These are phyloP conservation scores for Cardamine chenopodiifolia DNA, from an alignment of 345 rosid genomes.

Conservation along the genomic window DNA sequence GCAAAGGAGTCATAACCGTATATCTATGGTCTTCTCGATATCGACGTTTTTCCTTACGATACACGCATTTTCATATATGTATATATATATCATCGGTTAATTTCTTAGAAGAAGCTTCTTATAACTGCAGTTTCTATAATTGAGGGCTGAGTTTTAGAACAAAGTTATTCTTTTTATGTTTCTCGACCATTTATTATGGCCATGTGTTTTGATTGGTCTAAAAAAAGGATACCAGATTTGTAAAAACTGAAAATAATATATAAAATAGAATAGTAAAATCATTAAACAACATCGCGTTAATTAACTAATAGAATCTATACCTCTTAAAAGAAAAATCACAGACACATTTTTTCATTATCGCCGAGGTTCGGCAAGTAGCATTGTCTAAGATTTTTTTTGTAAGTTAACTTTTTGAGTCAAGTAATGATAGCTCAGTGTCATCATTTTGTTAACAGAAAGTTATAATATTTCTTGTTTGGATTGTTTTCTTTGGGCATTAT, in stretches of 20 bases:
- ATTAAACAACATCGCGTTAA: background rate
- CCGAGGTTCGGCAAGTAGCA: background rate
- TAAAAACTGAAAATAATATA: background rate
- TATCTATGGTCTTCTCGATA: conserved; percentile 31
- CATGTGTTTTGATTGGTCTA: background rate
- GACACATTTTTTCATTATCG: background rate
- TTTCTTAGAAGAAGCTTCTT: conserved; percentile 28
- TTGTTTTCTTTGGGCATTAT: background rate
- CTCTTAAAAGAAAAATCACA: background rate
- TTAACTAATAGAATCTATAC: background rate
- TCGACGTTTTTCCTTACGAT: conserved; percentile 32
- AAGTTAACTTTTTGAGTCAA: background rate
- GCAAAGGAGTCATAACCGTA: conserved; percentile 32
- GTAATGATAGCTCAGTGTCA: background rate
- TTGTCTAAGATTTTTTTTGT: background rate
- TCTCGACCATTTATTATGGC: background rate
- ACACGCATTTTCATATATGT: conserved; percentile 20
- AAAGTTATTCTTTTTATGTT: background rate
- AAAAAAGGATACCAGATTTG: background rate
- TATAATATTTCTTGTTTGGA: background rate
- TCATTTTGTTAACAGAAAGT: background rate
- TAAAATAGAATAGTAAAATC: background rate
- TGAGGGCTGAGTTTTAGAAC: background rate
- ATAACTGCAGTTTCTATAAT: background rate
- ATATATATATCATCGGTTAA: conserved; percentile 2